phyloP scores from a whole-genome alignment of 371 early-diverging fungal genomes.

The Lichtheimia corymbifera region DNA sequence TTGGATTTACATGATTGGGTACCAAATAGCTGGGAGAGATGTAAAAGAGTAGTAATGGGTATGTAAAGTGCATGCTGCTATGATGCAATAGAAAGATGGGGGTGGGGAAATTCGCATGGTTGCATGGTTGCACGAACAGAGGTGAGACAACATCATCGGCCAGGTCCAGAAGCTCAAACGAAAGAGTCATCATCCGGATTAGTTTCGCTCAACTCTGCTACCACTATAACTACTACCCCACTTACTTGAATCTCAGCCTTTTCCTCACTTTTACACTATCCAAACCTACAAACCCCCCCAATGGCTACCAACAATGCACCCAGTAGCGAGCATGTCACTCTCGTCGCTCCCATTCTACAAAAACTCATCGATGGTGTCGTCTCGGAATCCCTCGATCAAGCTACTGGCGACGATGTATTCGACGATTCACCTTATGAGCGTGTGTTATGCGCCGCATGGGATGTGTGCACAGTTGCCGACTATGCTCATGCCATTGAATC shows the following conservation, averaged over 20 bases:
- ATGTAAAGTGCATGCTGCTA: too few relatives aligned
- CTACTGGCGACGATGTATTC: constrained; percentile 13
- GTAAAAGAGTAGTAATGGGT: too few relatives aligned
- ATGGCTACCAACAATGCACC: not conserved
- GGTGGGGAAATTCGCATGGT: too few relatives aligned
- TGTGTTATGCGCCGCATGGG: constrained; percentile 48
- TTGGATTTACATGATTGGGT: too few relatives aligned
- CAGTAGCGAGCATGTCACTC: not conserved
- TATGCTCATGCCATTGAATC: constrained; percentile 28
- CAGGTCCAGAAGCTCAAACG: too few relatives aligned
- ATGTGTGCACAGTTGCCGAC: constrained; percentile 36
- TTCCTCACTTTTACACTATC: not conserved
- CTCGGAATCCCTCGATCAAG: constrained; percentile 23
- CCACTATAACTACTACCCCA: too few relatives aligned
- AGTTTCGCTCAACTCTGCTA: too few relatives aligned
- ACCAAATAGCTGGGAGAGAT: too few relatives aligned
- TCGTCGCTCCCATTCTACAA: constrained; percentile 35
- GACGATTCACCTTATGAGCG: constrained; percentile 49
- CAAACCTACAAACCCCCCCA: not conserved
- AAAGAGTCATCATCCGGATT: too few relatives aligned
- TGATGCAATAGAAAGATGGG: too few relatives aligned
- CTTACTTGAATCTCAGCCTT: not conserved
- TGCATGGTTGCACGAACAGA: too few relatives aligned
- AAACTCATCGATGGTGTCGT: constrained; percentile 35
- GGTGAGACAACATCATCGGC: too few relatives aligned